These are phyloP conservation scores for Hyphodiscus sp. DNA, from an alignment of 2,329 filamentous ascomycete genomes.

Conservation along the genomic window DNA sequence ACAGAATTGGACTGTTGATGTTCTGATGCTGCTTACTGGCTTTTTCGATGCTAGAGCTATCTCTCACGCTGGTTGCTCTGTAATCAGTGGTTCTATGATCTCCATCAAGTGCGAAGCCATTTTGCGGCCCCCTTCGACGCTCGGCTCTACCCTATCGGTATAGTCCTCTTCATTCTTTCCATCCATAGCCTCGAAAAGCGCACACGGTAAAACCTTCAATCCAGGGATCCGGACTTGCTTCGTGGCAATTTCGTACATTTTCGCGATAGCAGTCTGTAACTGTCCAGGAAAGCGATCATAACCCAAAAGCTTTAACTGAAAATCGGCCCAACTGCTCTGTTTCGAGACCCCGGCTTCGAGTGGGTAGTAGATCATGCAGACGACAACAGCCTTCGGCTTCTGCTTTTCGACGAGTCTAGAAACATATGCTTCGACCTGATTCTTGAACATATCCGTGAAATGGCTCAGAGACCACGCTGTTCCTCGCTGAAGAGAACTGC, in stretches of 20 bases:
- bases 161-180: conserved; percentile 11
- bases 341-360: conserved; percentile 6
- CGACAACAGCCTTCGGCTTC: conserved; percentile 10
- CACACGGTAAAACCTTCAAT: conserved; percentile 9
- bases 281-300: conserved; percentile 12
- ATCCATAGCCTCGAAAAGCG: conserved; percentile 13
- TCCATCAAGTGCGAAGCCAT: conserved; percentile 8
- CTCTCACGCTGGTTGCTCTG: neutral
- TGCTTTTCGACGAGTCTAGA: conserved; percentile 7
- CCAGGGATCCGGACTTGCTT: conserved; percentile 7
- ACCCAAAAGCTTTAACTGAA: conserved; percentile 8
- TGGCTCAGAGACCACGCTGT: conserved; percentile 10
- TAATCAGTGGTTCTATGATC: conserved; percentile 4
- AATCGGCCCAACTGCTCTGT: conserved; percentile 12
- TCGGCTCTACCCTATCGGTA: conserved; percentile 14
- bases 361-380: conserved; percentile 17
- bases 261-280: conserved; percentile 10
- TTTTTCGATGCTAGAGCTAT: no score
- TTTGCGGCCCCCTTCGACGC: conserved; percentile 12
- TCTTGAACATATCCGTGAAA: conserved; percentile 13
- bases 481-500: conserved; percentile 6
- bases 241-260: conserved; percentile 12
- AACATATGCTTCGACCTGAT: conserved; percentile 12
- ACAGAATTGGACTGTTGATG: no score
- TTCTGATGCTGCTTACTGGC: no score